phyloP scores from a whole-genome alignment of 1,284 basidiomycete species.

The Marasmius fiardii region DNA sequence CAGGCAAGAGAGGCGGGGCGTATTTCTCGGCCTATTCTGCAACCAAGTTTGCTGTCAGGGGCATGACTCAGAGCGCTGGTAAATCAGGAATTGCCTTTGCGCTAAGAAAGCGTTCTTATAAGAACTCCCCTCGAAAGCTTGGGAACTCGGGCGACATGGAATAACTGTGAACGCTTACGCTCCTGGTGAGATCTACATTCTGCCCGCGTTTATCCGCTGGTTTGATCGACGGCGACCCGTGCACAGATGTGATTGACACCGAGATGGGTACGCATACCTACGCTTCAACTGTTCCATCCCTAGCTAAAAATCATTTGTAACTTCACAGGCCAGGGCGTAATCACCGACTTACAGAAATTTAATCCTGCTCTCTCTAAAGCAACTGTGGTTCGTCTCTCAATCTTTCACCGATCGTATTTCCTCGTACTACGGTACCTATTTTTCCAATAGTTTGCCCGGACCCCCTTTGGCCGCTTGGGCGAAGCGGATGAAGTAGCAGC shows the following conservation, averaged over 20 bases:
- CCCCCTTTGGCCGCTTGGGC: neutral
- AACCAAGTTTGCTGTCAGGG: slow-evolving; percentile 26
- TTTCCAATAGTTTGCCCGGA: neutral
- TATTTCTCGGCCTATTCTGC: slow-evolving; percentile 12
- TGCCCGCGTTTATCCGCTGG: neutral
- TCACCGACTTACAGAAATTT: neutral
- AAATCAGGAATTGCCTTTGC: neutral
- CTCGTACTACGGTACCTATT: neutral
- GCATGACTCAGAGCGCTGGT: slow-evolving; percentile 19
- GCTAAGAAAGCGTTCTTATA: neutral
- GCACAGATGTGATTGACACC: neutral
- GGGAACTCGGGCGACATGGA: slow-evolving; percentile 27
- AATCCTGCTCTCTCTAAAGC: neutral
- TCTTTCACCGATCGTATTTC: neutral
- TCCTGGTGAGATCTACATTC: slow-evolving; percentile 16
- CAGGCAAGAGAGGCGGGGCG: slow-evolving; percentile 1
- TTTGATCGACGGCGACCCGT: neutral
- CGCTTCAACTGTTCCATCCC: neutral
- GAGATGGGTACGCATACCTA: neutral
- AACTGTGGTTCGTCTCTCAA: too few species aligned
- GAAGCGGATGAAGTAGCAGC: slow-evolving; percentile 3
- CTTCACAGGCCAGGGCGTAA: neutral
- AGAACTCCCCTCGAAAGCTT: slow-evolving; percentile 15
- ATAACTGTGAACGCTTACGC: slow-evolving; percentile 33
- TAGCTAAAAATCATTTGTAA: neutral